Conservation (phyloP, 306 rosid species). For the Gastrolobium villosum region DNA sequence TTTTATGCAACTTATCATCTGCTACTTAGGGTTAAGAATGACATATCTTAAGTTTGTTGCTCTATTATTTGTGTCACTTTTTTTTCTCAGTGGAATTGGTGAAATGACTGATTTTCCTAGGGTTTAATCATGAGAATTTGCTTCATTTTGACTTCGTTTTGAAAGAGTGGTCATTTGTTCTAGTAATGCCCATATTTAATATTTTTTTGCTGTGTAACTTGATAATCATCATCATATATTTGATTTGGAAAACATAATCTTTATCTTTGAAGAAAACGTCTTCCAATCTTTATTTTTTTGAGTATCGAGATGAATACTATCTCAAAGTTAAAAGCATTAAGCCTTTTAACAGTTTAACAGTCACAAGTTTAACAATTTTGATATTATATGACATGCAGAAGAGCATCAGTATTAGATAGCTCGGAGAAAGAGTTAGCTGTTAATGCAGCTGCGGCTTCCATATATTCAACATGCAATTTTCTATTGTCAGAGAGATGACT, state of each 20-base stretch:
- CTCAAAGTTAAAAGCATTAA: background rate
- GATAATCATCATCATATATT: constrained; percentile 4
- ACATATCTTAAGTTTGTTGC: background rate
- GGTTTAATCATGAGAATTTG: background rate
- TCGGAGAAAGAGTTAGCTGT: constrained; percentile 83
- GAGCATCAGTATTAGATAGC: constrained; percentile 56
- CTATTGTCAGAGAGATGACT: constrained; percentile 64
- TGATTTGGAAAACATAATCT: background rate
- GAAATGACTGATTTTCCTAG: constrained; percentile 12
- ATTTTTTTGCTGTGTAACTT: background rate
- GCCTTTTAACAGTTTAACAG: background rate
- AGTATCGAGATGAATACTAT: background rate
- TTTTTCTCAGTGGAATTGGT: background rate
- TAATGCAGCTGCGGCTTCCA: constrained; percentile 96
- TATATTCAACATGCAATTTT: constrained; percentile 92
- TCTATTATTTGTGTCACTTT: background rate
- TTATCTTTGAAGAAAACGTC: background rate
- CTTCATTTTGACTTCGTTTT: background rate
- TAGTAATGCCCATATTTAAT: background rate
- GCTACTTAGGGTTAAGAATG: background rate
- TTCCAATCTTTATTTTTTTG: background rate
- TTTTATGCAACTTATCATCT: background rate
- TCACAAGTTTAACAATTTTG: background rate
- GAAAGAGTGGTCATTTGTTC: background rate
- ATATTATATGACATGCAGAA: constrained; percentile 56